Percentiles rank a stretch among this genome's conserved stretches.
These are phyloP conservation scores for Massarina eburnea DNA, from an alignment of 2,329 filamentous ascomycete species.

Conservation along the genomic window DNA sequence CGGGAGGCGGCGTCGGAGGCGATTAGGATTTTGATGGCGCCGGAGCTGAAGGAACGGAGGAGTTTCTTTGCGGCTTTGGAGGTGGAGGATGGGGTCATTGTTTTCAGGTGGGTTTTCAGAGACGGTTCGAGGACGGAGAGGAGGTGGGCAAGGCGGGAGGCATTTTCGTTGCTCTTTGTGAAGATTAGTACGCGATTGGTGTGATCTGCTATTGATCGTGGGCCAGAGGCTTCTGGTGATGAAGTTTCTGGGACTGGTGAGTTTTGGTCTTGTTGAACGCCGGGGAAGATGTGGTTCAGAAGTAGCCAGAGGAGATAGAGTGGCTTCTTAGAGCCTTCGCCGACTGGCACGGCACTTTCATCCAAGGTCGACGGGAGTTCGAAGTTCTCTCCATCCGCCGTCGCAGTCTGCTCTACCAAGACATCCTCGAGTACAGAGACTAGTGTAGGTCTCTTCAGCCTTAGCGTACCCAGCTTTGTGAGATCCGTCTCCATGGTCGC, in stretches of 20 bases:
- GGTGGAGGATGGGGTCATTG: slow-evolving; percentile 76
- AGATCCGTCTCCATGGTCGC: slow-evolving; percentile 91
- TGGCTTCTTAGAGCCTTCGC: slow-evolving; percentile 62
- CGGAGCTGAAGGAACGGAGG: slow-evolving; percentile 64
- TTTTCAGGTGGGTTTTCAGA: slow-evolving; percentile 62
- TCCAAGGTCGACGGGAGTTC: slow-evolving; percentile 57
- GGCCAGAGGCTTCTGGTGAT: slow-evolving; percentile 11
- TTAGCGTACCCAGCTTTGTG: slow-evolving; percentile 73
- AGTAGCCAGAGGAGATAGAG: slow-evolving; percentile 82
- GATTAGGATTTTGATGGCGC: slow-evolving; percentile 72
- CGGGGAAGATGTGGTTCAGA: slow-evolving; percentile 51
- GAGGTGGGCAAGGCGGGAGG: slow-evolving; percentile 81
- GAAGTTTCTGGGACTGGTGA: slow-evolving; percentile 8
- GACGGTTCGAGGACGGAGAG: slow-evolving; percentile 66
- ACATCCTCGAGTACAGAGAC: slow-evolving; percentile 68
- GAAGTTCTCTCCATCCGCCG: slow-evolving; percentile 45
- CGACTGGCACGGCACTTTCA: slow-evolving; percentile 53
- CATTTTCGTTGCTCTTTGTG: slow-evolving; percentile 85
- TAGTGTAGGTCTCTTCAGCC: slow-evolving; percentile 71
- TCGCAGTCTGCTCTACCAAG: slow-evolving; percentile 20
- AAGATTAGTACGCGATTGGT: slow-evolving; percentile 69
- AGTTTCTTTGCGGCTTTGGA: slow-evolving; percentile 69
- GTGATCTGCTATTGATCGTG: slow-evolving; percentile 19
- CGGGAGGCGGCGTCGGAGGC: slow-evolving; percentile 92
- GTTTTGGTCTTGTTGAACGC: slow-evolving; percentile 21